Base-by-base conservation (phyloP, 1,284 basidiomycete genomes). In the Prillingera fragicola region DNA sequence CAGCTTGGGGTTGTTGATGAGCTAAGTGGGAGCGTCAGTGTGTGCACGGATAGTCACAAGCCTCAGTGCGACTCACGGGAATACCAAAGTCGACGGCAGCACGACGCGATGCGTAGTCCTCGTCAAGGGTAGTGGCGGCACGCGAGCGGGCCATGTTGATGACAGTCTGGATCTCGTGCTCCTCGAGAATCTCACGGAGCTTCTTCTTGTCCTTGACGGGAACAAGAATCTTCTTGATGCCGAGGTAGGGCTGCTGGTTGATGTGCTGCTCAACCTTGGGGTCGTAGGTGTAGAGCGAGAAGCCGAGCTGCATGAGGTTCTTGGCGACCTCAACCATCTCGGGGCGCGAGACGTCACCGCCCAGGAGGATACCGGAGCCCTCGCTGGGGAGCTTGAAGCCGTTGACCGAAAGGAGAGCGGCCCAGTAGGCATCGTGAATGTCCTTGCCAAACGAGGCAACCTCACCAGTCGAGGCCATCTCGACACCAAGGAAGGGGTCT, bases 381-480 rank as follows among this genome's bases (percentile, higher is more conserved):
- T 54, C 43, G 47, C 94, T 94, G 67, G 90, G 87, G 56, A 83
- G 73, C 65, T 83, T 82, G 46, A 70, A 65, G 35, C 76, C 77
- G 59, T 80, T 82, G 52, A 82, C 83, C 41, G 87, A 87, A 5
- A 80, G 80, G 34, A 94, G 78, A n/a, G 87, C 84, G 67, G 92
- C 87, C 94, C 92, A 97, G 74, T 96, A 97, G 9, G 94, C 95
- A 71, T 98, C 95, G 63, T 92, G 83, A 31, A 97, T 76, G 66
- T 96, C 87, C 64, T 82, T 81, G 35, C 94, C 95, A 67, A 98
- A 98, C 55, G 87, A 84, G n/a, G 95, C 95, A 17, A 98, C 90
- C 72, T 98, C 94, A 43, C 94, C 95, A 6, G 95, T 98, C 60
- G 87, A 92, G 1, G 94, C 91, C 95, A 98, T 98, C 77, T 97